A percentile compares a stretch with the other conserved stretches of the same genome.
Conservation (phyloP, 106 monocot species). For the Chionographis japonica region DNA sequence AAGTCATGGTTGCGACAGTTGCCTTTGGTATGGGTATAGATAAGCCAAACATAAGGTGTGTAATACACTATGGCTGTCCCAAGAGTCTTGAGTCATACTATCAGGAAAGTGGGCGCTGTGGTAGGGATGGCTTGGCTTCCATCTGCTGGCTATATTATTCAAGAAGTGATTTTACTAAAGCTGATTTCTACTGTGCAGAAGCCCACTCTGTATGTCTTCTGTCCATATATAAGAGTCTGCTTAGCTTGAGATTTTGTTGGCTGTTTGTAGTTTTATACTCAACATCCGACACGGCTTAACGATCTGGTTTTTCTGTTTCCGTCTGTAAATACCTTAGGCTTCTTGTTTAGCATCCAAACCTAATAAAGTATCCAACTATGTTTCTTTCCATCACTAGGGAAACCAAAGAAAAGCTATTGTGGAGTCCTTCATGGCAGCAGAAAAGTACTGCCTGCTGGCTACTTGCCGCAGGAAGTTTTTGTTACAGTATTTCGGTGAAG, state of each 20-base stretch:
- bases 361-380: neutral
- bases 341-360: neutral
- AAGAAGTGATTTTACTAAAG: slow-evolving; percentile 89
- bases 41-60: slow-evolving; percentile 90
- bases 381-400: slow-evolving; percentile 34
- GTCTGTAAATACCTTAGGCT: neutral
- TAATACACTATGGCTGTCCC: slow-evolving; percentile 99
- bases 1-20: slow-evolving; percentile 95
- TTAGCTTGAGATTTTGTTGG: neutral
- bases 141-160: slow-evolving; percentile 93
- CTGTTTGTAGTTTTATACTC: neutral
- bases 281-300: neutral
- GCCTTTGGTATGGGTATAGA: slow-evolving; percentile 99
- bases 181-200: slow-evolving; percentile 85
- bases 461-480: slow-evolving; percentile 87
- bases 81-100: slow-evolving; percentile 96
- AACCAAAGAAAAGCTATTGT: slow-evolving; percentile 74
- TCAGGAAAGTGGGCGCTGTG: slow-evolving; percentile 98
- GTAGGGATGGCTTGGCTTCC: slow-evolving; percentile 90
- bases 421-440: slow-evolving; percentile 77
- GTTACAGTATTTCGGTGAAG: slow-evolving; percentile 88
- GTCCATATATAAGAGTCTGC: neutral
- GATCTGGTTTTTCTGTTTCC: neutral
- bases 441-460: slow-evolving; percentile 77
- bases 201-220: slow-evolving; percentile 53